phyloP scores from a whole-genome alignment of 495 filamentous ascomycete genomes.

The Penicillium lagena region DNA sequence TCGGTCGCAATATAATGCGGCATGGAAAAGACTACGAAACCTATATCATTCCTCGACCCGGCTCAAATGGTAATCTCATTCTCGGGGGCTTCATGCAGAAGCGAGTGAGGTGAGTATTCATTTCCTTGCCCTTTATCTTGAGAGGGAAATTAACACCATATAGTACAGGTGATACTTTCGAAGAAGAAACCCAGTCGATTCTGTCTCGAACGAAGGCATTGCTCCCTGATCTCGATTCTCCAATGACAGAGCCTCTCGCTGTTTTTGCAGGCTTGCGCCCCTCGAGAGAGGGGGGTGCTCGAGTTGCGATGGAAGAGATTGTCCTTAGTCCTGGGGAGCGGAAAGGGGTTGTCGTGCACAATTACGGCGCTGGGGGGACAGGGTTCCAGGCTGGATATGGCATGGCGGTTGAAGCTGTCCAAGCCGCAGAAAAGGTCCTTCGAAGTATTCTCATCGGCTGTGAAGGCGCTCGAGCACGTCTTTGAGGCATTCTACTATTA shows the following conservation, averaged over 20 bases:
- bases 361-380: conserved; percentile 29
- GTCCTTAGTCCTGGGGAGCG: background rate
- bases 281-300: conserved; percentile 21
- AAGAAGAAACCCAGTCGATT: conserved; percentile 21
- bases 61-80: conserved; percentile 22
- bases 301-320: conserved; percentile 16
- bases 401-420: conserved; percentile 12
- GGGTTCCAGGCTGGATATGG: conserved; percentile 21
- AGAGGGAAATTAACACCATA: background rate
- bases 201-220: conserved; percentile 15
- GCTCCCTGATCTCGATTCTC: conserved; percentile 8
- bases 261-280: conserved; percentile 21
- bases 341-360: conserved; percentile 11
- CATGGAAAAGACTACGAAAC: conserved; percentile 28
- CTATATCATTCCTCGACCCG: conserved; percentile 26
- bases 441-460: no score
- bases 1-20: conserved; percentile 23
- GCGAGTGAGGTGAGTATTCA: conserved; percentile 11
- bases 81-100: conserved; percentile 27
- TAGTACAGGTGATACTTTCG: conserved; percentile 1
- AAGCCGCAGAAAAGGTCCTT: background rate
- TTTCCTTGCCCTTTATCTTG: no score
- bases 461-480: no score
- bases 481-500: no score
- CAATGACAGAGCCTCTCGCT: conserved; percentile 12